A percentile compares a stretch with the other conserved stretches of the same genome.
Evolutionary conservation across 2,329 filamentous ascomycete species (phyloP).

Genomic region (Tympanopsis confertula): DNA sequence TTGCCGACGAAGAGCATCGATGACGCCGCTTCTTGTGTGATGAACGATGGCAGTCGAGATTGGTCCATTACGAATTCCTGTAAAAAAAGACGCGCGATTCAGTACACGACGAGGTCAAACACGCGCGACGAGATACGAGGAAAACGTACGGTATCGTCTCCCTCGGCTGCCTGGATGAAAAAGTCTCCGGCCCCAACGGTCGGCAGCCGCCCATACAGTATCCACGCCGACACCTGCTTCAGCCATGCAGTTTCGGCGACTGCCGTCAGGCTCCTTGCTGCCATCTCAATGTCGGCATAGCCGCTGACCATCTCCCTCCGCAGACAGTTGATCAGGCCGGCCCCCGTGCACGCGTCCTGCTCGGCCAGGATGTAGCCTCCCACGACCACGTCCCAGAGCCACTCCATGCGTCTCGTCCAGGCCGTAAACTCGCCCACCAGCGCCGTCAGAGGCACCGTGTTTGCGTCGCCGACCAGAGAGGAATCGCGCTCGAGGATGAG

Average conservation of each 20-base stretch:
- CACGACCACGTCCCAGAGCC: conserved; percentile 62
- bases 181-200: conserved; percentile 73
- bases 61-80: conserved; percentile 47
- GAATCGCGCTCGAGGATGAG: conserved; percentile 67
- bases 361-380: conserved; percentile 10
- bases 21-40: conserved; percentile 59
- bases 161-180: conserved; percentile 50
- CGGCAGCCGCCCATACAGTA: conserved; percentile 77
- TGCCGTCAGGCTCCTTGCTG: conserved; percentile 60
- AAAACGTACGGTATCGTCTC: conserved; percentile 16
- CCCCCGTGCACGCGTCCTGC: conserved; percentile 43
- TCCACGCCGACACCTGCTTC: conserved; percentile 79
- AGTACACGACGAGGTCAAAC: neutral
- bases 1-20: conserved; percentile 87
- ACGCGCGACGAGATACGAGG: conserved; percentile 6
- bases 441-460: conserved; percentile 81
- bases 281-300: conserved; percentile 73
- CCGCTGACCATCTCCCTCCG: conserved; percentile 72
- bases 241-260: conserved; percentile 85
- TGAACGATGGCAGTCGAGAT: conserved; percentile 65
- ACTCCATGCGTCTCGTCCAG: conserved; percentile 76
- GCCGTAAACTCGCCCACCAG: conserved; percentile 76
- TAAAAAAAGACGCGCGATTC: neutral
- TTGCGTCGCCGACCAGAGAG: conserved; percentile 75
- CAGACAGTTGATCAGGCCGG: conserved; percentile 66